Evolutionary conservation across 2,329 filamentous ascomycete genomes (phyloP), one percentile per base, ranked within the genome.

Genomic region (Verticillium zaregamsianum): DNA sequence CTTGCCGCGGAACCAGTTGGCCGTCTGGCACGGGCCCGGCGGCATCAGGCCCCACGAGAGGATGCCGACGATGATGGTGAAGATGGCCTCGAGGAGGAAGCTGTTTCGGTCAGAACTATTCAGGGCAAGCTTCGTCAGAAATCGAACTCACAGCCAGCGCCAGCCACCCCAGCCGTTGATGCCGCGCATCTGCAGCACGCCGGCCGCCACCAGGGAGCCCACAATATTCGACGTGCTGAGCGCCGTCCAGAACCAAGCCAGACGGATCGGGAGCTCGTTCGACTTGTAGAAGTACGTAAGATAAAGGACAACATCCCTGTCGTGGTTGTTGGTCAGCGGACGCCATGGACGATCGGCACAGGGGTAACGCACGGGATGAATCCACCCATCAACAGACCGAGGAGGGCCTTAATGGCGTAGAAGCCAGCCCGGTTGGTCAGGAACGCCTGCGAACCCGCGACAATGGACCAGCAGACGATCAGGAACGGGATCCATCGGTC

Each of bases 1-100:
- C 59, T 82, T 81, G 12, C 83, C 84, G 12, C 84, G 80, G 67
- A 84, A 84, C 81, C 82, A 85, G 55, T 77, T 82, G 52, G 77
- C 78, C 0, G 85, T 87, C 64, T 82, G 78, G 8, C 74, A 77
- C 1, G 79, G 79, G 0, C 78, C 77, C 0, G 79, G 74, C 0
- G 79, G 78, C 76, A 82, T 80, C 23, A 80, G 69, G 8, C 74
- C 76, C 71, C 74, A 80, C 0, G 79, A 79, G 55, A 80, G 71
- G 20, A 80, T 62, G 1, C 79, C 79, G 20, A 81, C 70, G 25
- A 77, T 67, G 1, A 80, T 70, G 0, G 79, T 81, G 54, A 55
- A 57, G 5, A 77, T 65, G 4, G 75, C 77, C 67, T 89, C 86
- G 12, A 88, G 75, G 2, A 86, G 70, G 66, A 87, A 83, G 0